Conservation (phyloP, 352 stramenopile species). For the Halophytophthora batemanensis region DNA sequence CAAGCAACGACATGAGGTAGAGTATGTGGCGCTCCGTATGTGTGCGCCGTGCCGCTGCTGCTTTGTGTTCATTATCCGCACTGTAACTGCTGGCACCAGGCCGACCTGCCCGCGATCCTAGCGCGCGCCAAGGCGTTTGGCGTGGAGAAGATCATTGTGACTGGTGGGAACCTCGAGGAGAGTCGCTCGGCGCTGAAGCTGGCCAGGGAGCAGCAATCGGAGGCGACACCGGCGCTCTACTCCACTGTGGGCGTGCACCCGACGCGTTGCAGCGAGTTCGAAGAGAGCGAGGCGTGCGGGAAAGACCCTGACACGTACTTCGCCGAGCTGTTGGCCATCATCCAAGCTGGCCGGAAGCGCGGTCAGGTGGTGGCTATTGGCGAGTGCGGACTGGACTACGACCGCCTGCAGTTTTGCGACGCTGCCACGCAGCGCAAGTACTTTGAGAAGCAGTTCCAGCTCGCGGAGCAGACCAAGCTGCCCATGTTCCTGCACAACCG, state of each 20-base stretch:
- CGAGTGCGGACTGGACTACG: constrained; percentile 97
- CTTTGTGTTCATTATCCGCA: neutral
- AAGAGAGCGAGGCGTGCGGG: constrained; percentile 35
- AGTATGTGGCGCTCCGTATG: neutral
- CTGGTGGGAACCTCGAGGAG: constrained; percentile 60
- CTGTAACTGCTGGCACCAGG: constrained; percentile 21
- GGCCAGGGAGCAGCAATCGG: constrained; percentile 13
- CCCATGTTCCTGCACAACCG: constrained; percentile 97
- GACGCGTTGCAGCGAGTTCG: constrained; percentile 91
- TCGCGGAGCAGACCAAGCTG: constrained; percentile 76
- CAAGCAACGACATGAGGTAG: constrained; percentile 84
- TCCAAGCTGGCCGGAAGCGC: constrained; percentile 49
- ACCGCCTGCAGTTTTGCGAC: constrained; percentile 94
- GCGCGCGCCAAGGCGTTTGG: constrained; percentile 73
- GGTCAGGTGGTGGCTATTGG: constrained; percentile 91
- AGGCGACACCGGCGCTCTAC: constrained; percentile 36
- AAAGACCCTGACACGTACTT: constrained; percentile 65
- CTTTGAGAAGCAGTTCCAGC: constrained; percentile 93
- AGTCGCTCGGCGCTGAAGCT: constrained; percentile 35
- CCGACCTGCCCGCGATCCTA: constrained; percentile 87
- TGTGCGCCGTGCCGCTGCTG: no score
- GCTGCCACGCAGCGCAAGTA: constrained; percentile 90
- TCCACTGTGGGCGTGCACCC: constrained; percentile 89
- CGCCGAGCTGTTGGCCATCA: constrained; percentile 47
- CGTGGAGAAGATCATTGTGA: constrained; percentile 93